phyloP scores from a whole-genome alignment of 768 basidiomycete genomes.

The Dictyophora rubrovolvata region DNA sequence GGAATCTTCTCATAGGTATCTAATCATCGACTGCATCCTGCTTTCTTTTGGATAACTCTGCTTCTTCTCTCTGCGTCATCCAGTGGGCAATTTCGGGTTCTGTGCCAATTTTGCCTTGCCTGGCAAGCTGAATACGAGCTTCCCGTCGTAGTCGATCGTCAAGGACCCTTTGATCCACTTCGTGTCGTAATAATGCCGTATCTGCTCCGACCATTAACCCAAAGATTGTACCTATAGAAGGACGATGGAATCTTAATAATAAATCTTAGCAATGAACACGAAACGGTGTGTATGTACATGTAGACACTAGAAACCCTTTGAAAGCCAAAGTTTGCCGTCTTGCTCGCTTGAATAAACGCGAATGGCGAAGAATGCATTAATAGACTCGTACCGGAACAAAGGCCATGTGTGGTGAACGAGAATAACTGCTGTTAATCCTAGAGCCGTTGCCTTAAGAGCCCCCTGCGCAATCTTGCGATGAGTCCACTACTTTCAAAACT shows the following conservation, averaged over 20 bases:
- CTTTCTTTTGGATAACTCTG: not conserved
- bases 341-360: not conserved
- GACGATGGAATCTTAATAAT: slow-evolving; percentile 2
- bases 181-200: slow-evolving; percentile 60
- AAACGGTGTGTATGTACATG: slow-evolving; percentile 38
- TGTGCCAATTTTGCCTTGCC: slow-evolving; percentile 66
- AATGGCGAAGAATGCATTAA: not conserved
- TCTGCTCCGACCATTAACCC: slow-evolving; percentile 73
- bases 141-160: slow-evolving; percentile 63
- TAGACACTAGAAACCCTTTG: slow-evolving; percentile 69
- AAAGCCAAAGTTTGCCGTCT: slow-evolving; percentile 75
- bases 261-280: not conserved
- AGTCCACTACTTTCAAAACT: slow-evolving; percentile 1
- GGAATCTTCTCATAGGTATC: too few relatives aligned
- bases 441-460: slow-evolving; percentile 37
- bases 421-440: slow-evolving; percentile 51
- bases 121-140: slow-evolving; percentile 65
- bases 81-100: slow-evolving; percentile 79
- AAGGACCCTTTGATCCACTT: slow-evolving; percentile 50
- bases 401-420: slow-evolving; percentile 67
- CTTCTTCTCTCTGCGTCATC: slow-evolving; percentile 31
- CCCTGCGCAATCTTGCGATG: slow-evolving; percentile 30
- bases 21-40: not conserved
- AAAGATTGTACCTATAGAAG: slow-evolving; percentile 43
- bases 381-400: slow-evolving; percentile 44